A percentile compares a stretch with the other conserved stretches of the same genome.
These are phyloP conservation scores for Rhizopogon salebrosus DNA, from an alignment of 768 basidiomycete species.

Conservation along the genomic window DNA sequence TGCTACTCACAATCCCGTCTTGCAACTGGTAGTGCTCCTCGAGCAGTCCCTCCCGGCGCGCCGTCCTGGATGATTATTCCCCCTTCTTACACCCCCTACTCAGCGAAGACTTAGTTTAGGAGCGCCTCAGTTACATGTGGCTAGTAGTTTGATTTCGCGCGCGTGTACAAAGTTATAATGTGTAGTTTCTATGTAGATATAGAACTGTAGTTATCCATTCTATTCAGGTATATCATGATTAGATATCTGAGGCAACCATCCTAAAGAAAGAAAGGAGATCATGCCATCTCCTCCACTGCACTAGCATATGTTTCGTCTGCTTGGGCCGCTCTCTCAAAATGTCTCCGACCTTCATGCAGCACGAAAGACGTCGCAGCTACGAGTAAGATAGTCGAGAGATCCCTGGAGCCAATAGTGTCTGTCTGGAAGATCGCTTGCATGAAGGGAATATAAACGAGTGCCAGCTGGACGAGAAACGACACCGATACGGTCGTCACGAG, in stretches of 20 bases:
- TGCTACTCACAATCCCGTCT: constrained; percentile 26
- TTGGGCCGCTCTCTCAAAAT: constrained; percentile 65
- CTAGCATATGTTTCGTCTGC: constrained; percentile 45
- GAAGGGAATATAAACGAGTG: constrained; percentile 83
- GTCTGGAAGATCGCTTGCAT: constrained; percentile 95
- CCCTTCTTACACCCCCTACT: constrained; percentile 21
- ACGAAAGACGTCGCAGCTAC: constrained; percentile 61
- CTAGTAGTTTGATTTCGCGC: background rate
- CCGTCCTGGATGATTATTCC: constrained; percentile 20
- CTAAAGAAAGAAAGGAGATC: constrained; percentile 1
- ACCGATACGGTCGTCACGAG: constrained; percentile 81
- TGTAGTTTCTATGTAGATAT: constrained; percentile 4
- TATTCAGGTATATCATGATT: background rate
- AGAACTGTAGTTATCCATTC: background rate
- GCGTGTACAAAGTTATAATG: constrained; percentile 8
- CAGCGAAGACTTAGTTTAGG: constrained; percentile 1
- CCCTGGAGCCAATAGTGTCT: constrained; percentile 62
- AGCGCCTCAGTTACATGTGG: background rate
- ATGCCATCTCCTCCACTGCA: constrained; percentile 60
- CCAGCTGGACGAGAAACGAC: constrained; percentile 81
- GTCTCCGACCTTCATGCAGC: constrained; percentile 74
- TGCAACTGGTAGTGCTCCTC: constrained; percentile 18
- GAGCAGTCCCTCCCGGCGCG: constrained; percentile 7
- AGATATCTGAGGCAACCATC: background rate
- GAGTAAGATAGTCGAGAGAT: constrained; percentile 64